phyloP scores from a whole-genome alignment of 495 filamentous ascomycete genomes.

The Geoglossum glabrum region DNA sequence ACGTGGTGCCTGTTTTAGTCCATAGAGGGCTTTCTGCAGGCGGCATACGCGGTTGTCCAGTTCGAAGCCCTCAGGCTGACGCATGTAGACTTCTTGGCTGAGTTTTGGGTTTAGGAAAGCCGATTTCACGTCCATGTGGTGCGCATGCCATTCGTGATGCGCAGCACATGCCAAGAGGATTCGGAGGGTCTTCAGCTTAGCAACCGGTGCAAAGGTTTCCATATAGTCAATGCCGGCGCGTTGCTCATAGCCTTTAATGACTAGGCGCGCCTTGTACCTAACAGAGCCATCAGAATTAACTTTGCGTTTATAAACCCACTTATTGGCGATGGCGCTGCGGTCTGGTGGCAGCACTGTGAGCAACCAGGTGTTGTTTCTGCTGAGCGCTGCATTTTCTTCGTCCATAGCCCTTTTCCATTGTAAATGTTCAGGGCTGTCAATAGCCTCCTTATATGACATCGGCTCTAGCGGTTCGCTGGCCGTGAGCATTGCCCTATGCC shows the following conservation, averaged over 20 bases:
- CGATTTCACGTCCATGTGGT: slow-evolving; percentile 18
- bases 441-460: not conserved
- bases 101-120: slow-evolving; percentile 15
- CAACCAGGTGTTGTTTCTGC: slow-evolving; percentile 1
- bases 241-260: slow-evolving; percentile 12
- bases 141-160: slow-evolving; percentile 9
- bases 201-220: slow-evolving; percentile 13
- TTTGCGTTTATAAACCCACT: slow-evolving; percentile 14
- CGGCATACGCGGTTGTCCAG: slow-evolving; percentile 9
- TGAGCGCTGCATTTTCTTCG: not conserved
- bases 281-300: slow-evolving; percentile 2
- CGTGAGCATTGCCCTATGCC: not conserved
- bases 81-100: slow-evolving; percentile 12
- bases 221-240: slow-evolving; percentile 12
- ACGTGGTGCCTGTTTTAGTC: slow-evolving; percentile 11
- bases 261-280: slow-evolving; percentile 12
- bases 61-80: slow-evolving; percentile 9
- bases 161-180: slow-evolving; percentile 8
- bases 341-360: not conserved
- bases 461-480: not conserved
- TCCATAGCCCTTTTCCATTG: not conserved
- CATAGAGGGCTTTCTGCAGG: slow-evolving; percentile 11
- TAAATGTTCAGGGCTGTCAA: not conserved
- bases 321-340: slow-evolving; percentile 3
- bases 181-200: slow-evolving; percentile 1